phyloP scores from a whole-genome alignment of 1,284 basidiomycete genomes.

The Pseudozyma sp. region DNA sequence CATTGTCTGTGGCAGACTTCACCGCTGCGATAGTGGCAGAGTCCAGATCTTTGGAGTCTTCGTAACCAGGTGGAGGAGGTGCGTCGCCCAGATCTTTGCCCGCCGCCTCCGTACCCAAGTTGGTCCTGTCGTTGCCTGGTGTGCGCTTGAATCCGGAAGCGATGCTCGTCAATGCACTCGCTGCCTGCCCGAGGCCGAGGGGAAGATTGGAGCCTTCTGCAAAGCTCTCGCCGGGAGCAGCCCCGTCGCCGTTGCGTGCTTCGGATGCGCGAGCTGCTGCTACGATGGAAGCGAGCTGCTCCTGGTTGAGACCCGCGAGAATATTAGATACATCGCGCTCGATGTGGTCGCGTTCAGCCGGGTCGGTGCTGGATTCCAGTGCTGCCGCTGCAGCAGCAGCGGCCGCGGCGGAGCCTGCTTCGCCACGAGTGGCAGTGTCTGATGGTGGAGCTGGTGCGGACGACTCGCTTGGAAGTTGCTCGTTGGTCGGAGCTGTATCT shows the following conservation, averaged over 20 bases:
- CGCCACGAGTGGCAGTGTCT: not conserved
- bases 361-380: conserved; percentile 12
- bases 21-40: conserved; percentile 28
- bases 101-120: conserved; percentile 3
- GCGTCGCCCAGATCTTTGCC: conserved; percentile 32
- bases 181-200: conserved; percentile 55
- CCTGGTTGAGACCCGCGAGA: conserved; percentile 58
- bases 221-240: conserved; percentile 2
- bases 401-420: conserved; percentile 5
- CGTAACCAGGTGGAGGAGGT: conserved; percentile 36
- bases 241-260: conserved; percentile 18
- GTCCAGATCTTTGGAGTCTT: conserved; percentile 21
- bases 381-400: conserved; percentile 12
- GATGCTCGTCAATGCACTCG: conserved; percentile 59
- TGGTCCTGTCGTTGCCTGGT: conserved; percentile 9
- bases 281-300: conserved; percentile 63
- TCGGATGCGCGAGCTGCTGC: conserved; percentile 57
- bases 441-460: conserved; percentile 1
- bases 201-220: conserved; percentile 22
- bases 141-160: conserved; percentile 60
- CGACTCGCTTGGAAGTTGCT: conserved; percentile 1
- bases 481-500: conserved; percentile 3
- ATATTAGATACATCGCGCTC: conserved; percentile 62
- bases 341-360: conserved; percentile 38
- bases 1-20: conserved; percentile 47